phyloP scores from a whole-genome alignment of 2,329 filamentous ascomycete species.

The Colletotrichum limetticola region DNA sequence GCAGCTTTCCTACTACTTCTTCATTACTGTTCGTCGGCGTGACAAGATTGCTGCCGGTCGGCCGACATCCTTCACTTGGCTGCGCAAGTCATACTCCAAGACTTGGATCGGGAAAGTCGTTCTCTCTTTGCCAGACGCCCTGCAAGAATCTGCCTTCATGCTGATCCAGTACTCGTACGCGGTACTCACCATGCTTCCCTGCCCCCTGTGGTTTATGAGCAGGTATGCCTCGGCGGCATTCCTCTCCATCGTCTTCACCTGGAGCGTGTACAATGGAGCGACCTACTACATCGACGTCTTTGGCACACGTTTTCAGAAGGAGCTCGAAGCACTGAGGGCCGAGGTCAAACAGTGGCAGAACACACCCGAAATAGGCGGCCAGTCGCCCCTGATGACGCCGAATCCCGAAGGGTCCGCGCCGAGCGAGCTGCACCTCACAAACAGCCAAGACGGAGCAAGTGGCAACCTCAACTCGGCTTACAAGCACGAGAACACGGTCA shows the following conservation, averaged over 20 bases:
- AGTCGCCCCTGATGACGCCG: slow-evolving; percentile 52
- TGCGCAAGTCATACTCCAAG: slow-evolving; percentile 90
- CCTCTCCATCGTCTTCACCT: slow-evolving; percentile 84
- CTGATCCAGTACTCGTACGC: slow-evolving; percentile 93
- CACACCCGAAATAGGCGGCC: slow-evolving; percentile 59
- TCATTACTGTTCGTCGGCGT: slow-evolving; percentile 93
- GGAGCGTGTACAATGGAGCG: slow-evolving; percentile 96
- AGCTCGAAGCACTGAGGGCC: slow-evolving; percentile 86
- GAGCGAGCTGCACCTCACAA: slow-evolving; percentile 17
- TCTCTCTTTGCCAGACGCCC: slow-evolving; percentile 75
- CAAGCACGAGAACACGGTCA: slow-evolving; percentile 28
- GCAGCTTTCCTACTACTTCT: slow-evolving; percentile 92
- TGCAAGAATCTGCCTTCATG: slow-evolving; percentile 96
- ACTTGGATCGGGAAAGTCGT: slow-evolving; percentile 90
- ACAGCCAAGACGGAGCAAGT: slow-evolving; percentile 35
- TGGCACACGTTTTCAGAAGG: slow-evolving; percentile 95
- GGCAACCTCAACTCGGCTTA: slow-evolving; percentile 26
- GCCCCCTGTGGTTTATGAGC: slow-evolving; percentile 94
- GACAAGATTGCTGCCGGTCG: slow-evolving; percentile 96
- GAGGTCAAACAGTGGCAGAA: slow-evolving; percentile 92
- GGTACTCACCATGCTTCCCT: slow-evolving; percentile 91
- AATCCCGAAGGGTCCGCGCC: slow-evolving; percentile 36
- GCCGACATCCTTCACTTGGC: slow-evolving; percentile 97
- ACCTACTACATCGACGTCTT: slow-evolving; percentile 99
- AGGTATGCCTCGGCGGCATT: slow-evolving; percentile 82